phyloP scores from a whole-genome alignment of 129 eudicot genomes.

The Centella asiatica region DNA sequence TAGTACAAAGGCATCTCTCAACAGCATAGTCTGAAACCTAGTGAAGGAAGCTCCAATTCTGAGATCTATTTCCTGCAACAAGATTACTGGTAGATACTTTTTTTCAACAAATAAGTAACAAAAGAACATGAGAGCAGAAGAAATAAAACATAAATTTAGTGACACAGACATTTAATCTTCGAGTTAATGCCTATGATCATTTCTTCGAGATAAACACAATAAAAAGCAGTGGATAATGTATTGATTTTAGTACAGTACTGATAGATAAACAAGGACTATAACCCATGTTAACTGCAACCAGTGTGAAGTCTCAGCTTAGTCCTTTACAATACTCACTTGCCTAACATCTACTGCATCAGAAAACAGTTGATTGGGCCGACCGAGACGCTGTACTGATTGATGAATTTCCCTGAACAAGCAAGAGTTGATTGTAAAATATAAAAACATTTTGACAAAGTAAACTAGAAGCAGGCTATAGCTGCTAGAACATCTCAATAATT shows the following conservation, averaged over 20 bases:
- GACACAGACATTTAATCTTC: constrained; percentile 1
- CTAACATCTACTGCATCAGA: constrained; percentile 94
- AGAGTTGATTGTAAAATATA: constrained; percentile 4
- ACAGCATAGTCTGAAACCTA: constrained; percentile 88
- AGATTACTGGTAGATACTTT: constrained; percentile 13
- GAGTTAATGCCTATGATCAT: neutral
- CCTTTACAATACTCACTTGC: constrained; percentile 49
- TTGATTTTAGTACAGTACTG: neutral
- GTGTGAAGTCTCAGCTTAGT: neutral
- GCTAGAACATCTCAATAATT: constrained; percentile 54
- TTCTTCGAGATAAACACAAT: neutral
- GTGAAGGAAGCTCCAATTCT: constrained; percentile 98
- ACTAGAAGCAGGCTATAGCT: neutral
- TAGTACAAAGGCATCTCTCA: constrained; percentile 73
- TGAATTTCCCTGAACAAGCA: constrained; percentile 64
- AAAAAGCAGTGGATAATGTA: neutral
- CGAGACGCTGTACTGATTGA: constrained; percentile 52
- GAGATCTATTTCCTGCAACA: constrained; percentile 87
- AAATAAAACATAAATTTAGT: neutral
- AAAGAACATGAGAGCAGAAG: neutral
- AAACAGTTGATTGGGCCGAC: constrained; percentile 65
- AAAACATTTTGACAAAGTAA: neutral
- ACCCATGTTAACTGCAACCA: constrained; percentile 1
- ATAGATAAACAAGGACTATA: neutral
- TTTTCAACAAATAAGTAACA: neutral